Percentiles rank a stretch among this genome's conserved stretches.
Evolutionary conservation across 345 rosid species (phyloP).

Genomic region (Populus deltoides): DNA sequence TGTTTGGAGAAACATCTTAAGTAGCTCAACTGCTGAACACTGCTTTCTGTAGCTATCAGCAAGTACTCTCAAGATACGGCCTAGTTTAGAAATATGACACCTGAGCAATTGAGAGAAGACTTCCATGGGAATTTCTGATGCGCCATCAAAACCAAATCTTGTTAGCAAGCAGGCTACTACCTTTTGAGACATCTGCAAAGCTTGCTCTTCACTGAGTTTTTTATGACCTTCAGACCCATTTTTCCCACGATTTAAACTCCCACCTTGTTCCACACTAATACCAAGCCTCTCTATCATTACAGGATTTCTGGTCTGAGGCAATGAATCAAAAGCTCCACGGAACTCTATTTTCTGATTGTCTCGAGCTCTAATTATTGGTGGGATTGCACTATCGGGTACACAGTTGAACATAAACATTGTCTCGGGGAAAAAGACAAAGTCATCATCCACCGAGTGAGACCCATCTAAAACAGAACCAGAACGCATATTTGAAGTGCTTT

Average conservation of each 20-base stretch:
- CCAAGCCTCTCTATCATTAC: slow-evolving; percentile 88
- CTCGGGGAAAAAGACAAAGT: slow-evolving; percentile 67
- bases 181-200: slow-evolving; percentile 54
- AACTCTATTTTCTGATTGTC: slow-evolving; percentile 49
- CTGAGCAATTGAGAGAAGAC: slow-evolving; percentile 69
- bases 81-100: slow-evolving; percentile 68
- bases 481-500: slow-evolving; percentile 34
- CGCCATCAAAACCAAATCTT: slow-evolving; percentile 65
- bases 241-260: slow-evolving; percentile 52
- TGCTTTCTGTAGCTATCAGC: slow-evolving; percentile 79
- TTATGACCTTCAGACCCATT: slow-evolving; percentile 45
- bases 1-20: slow-evolving; percentile 83
- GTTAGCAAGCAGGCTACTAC: slow-evolving; percentile 62
- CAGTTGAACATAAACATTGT: slow-evolving; percentile 67
- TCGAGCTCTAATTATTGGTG: slow-evolving; percentile 35
- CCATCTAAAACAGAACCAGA: slow-evolving; percentile 46
- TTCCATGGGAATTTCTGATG: slow-evolving; percentile 79
- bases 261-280: slow-evolving; percentile 70
- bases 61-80: slow-evolving; percentile 66
- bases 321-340: slow-evolving; percentile 65
- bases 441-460: slow-evolving; percentile 48
- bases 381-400: slow-evolving; percentile 78
- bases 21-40: slow-evolving; percentile 74
- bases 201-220: slow-evolving; percentile 65
- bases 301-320: slow-evolving; percentile 72